Evolutionary conservation across 2,329 filamentous ascomycete genomes (phyloP), one percentile per base, ranked within the genome.

Genomic region (Aspergillus cejpii): DNA sequence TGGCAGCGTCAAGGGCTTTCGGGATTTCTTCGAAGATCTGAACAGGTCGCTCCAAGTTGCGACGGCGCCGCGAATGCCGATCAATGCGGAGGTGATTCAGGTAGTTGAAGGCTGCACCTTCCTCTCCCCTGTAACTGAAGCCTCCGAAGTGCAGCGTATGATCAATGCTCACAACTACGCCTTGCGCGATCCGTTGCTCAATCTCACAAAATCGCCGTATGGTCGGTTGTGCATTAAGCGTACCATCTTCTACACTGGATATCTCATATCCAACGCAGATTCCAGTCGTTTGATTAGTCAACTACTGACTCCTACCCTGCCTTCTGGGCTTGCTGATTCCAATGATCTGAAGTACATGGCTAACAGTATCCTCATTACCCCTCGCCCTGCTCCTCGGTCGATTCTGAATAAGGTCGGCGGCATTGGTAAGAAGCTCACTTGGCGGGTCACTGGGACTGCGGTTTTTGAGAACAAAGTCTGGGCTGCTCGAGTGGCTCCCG

Each of bases 341-440:
- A 75, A 78, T 41, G 87, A 94, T 41, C 72, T 95, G 52, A 88
- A 87, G 52, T 80, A 82, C 50, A 83, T 95, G 57, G 90, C 84
- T 37, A 95, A 94, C 68, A 91, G 84, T 66, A 90, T 98, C 56
- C 77, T 96, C 58, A 97, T 98, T 61, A 85, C 84, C 28, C 84
- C 88, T 1, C 82, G 85, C 8, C 81, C 85, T 0, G 87, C 85
- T 39, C 80, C 85, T 2, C 74, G 77, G 40, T 78, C 76, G 52
- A 83, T 94, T 17, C 71, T 96, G 24, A 78, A 85, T 41, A 92
- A 88, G 65, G 84, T 92, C 8, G 92, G 92, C 33, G 91, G 91
- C 21, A 81, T 95, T 59, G 88, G 89, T 26, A 82, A 80, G 57
- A 91, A 84, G 66, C 78, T 94, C 68, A 80, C 73, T 31, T 98